Conservation (phyloP, 345 rosid species). For the Salix koriyanagi region DNA sequence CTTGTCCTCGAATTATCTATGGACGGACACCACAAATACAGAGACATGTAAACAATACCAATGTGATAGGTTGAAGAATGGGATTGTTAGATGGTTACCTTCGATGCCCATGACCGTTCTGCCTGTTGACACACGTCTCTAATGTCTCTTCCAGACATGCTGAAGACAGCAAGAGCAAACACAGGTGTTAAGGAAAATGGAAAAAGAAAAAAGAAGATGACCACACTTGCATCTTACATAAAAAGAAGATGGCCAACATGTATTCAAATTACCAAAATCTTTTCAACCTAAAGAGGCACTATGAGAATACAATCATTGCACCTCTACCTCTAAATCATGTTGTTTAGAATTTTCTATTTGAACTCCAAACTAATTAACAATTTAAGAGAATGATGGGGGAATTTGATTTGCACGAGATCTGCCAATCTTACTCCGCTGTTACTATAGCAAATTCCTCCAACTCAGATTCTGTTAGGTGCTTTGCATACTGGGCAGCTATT, state of each 20-base stretch:
- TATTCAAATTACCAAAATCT: not conserved
- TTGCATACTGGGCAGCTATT: slow-evolving; percentile 78
- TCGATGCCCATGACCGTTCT: slow-evolving; percentile 92
- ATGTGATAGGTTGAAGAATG: not conserved
- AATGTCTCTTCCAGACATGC: slow-evolving; percentile 92
- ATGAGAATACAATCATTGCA: not conserved
- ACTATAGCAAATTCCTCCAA: slow-evolving; percentile 57
- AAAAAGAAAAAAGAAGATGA: not conserved
- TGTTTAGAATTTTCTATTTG: not conserved
- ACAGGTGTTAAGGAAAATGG: not conserved
- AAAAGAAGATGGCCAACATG: no score
- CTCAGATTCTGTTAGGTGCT: slow-evolving; percentile 68
- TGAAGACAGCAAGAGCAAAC: slow-evolving; percentile 21
- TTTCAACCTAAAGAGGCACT: not conserved
- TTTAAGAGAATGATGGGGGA: not conserved
- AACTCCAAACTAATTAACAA: not conserved
- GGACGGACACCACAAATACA: not conserved
- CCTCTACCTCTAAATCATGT: not conserved
- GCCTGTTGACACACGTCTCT: slow-evolving; percentile 89
- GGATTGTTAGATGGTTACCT: slow-evolving; percentile 34
- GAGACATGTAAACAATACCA: not conserved
- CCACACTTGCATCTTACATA: not conserved
- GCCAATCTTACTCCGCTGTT: slow-evolving; percentile 50
- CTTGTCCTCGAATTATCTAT: slow-evolving; percentile 72
- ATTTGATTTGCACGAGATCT: not conserved